Evolutionary conservation across 2,329 filamentous ascomycete genomes (phyloP), one percentile per base, ranked within the genome.

Genomic region (Chaetomium globosum): DNA sequence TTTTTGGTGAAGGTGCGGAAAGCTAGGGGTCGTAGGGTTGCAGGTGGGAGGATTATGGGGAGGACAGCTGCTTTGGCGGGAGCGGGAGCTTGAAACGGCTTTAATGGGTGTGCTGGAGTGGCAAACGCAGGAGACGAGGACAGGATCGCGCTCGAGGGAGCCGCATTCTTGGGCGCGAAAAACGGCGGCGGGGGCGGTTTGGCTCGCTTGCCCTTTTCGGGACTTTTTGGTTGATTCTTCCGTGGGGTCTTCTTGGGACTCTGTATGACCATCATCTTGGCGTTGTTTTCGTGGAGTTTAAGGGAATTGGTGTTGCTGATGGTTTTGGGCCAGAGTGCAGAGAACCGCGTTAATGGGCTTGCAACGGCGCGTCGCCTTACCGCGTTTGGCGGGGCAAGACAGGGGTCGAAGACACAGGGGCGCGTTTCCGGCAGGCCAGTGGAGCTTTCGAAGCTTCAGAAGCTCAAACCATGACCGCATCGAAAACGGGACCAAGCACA

Each of bases 1-100:
- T 98, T 99, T 78, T 97, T 97, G 1, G 95, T 99, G 71, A 99
- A 96, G 0, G 92, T 96, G 55, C 95, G 88, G 74, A 99, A 98
- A 9, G 95, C 96, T 23, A 98, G 83, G 2, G 95, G 94, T 68
- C 96, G 85, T 49, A 99, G 81, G 0, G 91, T 96, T 10, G 92
- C 87, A 0, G 93, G 91, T 3, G 94, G 93, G 4, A 99, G 87
- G 43, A 96, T 83, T 64, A 99, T 95, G 4, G 95, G 93, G 1
- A 99, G 83, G 56, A 98, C 90, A 28, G 83, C 82, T 13, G 87
- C 83, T 70, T 85, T 83, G 51, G 75, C 72, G 28, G 82, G 78
- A 1, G 80, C 79, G 30, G 82, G 79, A 68, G 83, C 77, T 39
- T 79, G 80, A 74, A 88, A 88, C 19, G 89, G 86, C 71, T 84